phyloP scores from a whole-genome alignment of 768 basidiomycete species.

The Leccinum aurantiacum region DNA sequence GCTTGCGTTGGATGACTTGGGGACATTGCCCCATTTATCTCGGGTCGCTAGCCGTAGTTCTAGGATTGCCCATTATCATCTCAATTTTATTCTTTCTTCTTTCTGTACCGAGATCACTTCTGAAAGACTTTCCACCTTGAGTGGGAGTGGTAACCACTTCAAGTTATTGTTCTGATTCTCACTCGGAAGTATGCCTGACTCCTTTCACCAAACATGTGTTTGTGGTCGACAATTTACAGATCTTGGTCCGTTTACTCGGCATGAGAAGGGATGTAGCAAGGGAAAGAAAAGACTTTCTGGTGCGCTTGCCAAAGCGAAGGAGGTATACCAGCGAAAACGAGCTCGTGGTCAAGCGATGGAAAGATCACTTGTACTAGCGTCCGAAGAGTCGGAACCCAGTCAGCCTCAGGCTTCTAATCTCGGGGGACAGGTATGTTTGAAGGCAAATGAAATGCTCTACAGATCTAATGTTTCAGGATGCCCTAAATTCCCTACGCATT shows the following conservation, averaged over 20 bases:
- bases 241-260: background rate
- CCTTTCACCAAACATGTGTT: background rate
- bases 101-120: background rate
- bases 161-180: background rate
- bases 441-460: background rate
- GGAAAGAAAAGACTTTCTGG: background rate
- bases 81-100: background rate
- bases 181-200: background rate
- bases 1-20: no score
- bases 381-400: background rate
- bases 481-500: background rate
- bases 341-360: background rate
- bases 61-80: no score
- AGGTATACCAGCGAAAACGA: background rate
- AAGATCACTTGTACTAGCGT: background rate
- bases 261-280: background rate
- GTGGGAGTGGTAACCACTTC: background rate
- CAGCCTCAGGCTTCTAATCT: no score
- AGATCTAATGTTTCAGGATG: background rate
- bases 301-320: background rate
- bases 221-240: background rate
- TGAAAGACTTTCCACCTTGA: background rate
- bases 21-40: no score
- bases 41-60: no score
- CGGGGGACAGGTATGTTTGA: background rate